Conservation (phyloP, 768 basidiomycete species). For the Lanmaoa pseudosensibilis region DNA sequence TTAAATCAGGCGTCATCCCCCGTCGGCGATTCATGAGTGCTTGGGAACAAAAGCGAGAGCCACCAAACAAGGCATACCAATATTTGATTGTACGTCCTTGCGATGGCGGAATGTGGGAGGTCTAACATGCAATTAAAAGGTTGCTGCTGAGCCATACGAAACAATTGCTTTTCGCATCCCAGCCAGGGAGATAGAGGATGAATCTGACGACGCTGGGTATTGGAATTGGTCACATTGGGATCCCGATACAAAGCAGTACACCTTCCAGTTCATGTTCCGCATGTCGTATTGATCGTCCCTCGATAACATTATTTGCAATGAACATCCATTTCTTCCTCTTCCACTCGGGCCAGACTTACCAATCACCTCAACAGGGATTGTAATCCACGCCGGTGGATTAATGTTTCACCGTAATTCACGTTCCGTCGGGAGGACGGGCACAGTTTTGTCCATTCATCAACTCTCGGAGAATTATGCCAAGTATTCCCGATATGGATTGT, state of each 20-base stretch:
- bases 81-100: conserved; percentile 83
- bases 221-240: conserved; percentile 99
- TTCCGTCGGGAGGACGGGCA: conserved; percentile 2
- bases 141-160: conserved; percentile 99
- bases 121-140: conserved; percentile 50
- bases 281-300: conserved; percentile 38
- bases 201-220: conserved; percentile 83
- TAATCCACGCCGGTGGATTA: background rate
- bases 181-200: conserved; percentile 94
- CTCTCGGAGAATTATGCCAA: background rate
- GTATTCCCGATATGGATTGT: conserved; percentile 3
- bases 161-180: conserved; percentile 99
- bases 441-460: background rate
- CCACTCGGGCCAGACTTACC: background rate
- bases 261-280: conserved; percentile 96
- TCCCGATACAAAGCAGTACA: conserved; percentile 97
- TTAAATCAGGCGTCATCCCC: conserved; percentile 82
- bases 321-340: background rate
- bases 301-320: conserved; percentile 4
- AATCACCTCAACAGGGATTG: background rate
- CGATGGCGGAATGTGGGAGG: conserved; percentile 15
- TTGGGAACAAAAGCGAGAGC: conserved; percentile 95
- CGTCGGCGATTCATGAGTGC: conserved; percentile 93
- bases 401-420: background rate
- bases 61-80: conserved; percentile 94